Percentiles rank a stretch among this genome's conserved stretches.
Conservation (phyloP, 192 early-diverging fungal species). For the Podila epigama region DNA sequence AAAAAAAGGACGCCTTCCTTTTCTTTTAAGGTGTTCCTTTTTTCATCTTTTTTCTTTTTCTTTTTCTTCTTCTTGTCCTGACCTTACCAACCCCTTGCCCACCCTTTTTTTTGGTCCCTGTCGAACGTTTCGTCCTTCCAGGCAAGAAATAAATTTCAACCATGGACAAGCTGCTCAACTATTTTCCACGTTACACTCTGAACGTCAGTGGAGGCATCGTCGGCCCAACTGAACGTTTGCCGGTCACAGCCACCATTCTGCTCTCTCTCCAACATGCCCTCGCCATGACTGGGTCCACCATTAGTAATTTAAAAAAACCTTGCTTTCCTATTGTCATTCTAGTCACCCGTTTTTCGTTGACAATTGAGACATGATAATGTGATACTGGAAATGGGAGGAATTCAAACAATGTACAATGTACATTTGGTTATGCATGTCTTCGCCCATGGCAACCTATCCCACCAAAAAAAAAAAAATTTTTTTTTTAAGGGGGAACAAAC, state of each 20-base stretch:
- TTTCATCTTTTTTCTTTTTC: not conserved
- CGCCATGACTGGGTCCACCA: constrained; percentile 68
- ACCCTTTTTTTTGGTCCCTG: not conserved
- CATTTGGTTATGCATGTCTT: no score
- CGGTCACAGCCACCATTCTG: constrained; percentile 43
- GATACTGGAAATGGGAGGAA: no score
- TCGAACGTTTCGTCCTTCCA: not conserved
- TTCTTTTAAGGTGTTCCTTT: no score
- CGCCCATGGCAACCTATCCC: no score
- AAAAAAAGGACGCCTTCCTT: no score
- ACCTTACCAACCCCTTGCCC: not conserved
- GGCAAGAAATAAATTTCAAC: not conserved
- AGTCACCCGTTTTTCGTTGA: no score
- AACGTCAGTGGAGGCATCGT: constrained; percentile 40
- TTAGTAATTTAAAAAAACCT: constrained; percentile 21
- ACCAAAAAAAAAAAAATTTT: not conserved
- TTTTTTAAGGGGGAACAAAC: not conserved
- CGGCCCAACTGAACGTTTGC: constrained; percentile 50
- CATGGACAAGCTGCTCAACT: constrained; percentile 25
- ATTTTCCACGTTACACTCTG: constrained; percentile 46
- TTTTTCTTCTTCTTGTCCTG: not conserved
- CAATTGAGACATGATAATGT: no score
- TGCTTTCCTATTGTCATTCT: not conserved
- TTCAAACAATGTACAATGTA: no score
- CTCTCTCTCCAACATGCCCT: constrained; percentile 62